Percentiles rank a stretch among this genome's conserved stretches.
Evolutionary conservation across 305 asterid genomes (phyloP).

Genomic region (Ilex paraguariensis): DNA sequence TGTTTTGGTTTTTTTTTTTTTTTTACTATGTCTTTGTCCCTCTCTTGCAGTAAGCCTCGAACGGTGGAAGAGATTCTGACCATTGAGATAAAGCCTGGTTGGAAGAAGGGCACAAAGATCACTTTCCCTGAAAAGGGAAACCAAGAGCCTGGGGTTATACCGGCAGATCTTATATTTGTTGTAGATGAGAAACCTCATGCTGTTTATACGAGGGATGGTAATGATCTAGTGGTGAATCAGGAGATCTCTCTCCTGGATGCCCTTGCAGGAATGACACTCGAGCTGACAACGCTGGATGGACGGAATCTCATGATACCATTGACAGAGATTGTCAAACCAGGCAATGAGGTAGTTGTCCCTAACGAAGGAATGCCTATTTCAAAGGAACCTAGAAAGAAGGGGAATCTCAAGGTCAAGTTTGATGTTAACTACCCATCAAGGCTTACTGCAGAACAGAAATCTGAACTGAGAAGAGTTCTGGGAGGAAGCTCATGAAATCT

Average conservation of each 20-base stretch:
- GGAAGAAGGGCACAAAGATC: constrained; percentile 95
- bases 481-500: constrained; percentile 49
- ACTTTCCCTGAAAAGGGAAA: constrained; percentile 93
- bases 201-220: constrained; percentile 61
- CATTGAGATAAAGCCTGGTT: constrained; percentile 82
- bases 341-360: constrained; percentile 54
- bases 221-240: constrained; percentile 54
- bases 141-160: constrained; percentile 79
- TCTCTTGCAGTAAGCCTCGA: constrained; percentile 48
- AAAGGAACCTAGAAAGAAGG: constrained; percentile 68
- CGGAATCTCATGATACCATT: constrained; percentile 59
- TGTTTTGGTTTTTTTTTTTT: not conserved
- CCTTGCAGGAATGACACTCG: constrained; percentile 72
- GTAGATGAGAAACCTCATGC: constrained; percentile 81
- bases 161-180: constrained; percentile 77
- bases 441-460: constrained; percentile 63
- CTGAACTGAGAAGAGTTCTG: constrained; percentile 66
- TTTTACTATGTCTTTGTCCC: constrained; percentile 14
- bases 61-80: constrained; percentile 68
- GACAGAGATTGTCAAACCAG: constrained; percentile 73
- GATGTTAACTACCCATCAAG: constrained; percentile 74
- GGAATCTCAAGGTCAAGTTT: constrained; percentile 64
- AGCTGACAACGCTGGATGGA: constrained; percentile 65
- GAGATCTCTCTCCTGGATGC: constrained; percentile 84
- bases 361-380: constrained; percentile 95